Conservation (phyloP, 495 filamentous ascomycete species). For the Hypomontagnella submonticulosa region DNA sequence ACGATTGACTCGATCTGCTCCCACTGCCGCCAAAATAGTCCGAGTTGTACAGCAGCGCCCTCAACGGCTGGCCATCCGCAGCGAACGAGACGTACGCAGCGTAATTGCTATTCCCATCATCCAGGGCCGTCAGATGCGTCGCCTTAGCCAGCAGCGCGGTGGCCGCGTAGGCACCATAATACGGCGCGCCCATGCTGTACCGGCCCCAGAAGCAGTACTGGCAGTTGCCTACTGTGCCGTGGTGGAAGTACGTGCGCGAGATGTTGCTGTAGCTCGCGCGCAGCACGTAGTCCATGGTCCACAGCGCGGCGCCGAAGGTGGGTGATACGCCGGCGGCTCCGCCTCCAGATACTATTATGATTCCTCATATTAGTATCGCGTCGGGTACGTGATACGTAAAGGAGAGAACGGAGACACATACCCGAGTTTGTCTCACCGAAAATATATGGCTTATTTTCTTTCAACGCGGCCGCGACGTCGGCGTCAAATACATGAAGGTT, state of each 20-base stretch:
- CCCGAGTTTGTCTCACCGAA: slow-evolving; percentile 71
- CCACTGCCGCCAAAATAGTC: slow-evolving; percentile 65
- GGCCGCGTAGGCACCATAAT: slow-evolving; percentile 68
- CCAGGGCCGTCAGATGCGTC: slow-evolving; percentile 61
- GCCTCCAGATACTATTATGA: slow-evolving; percentile 54
- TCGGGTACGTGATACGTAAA: background rate
- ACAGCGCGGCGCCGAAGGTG: slow-evolving; percentile 67
- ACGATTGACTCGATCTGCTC: slow-evolving; percentile 57
- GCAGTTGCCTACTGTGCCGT: slow-evolving; percentile 70
- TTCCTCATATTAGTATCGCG: background rate
- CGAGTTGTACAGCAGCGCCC: slow-evolving; percentile 66
- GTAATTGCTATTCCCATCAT: slow-evolving; percentile 59
- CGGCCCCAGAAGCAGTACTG: slow-evolving; percentile 71
- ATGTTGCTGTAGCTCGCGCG: slow-evolving; percentile 58
- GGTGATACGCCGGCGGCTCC: slow-evolving; percentile 64
- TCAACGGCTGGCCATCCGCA: slow-evolving; percentile 50
- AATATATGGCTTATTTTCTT: slow-evolving; percentile 62
- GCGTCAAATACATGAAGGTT: slow-evolving; percentile 61
- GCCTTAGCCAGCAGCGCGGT: slow-evolving; percentile 64
- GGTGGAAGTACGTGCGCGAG: slow-evolving; percentile 68
- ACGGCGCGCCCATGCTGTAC: slow-evolving; percentile 66
- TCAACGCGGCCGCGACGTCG: slow-evolving; percentile 61
- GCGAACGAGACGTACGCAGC: slow-evolving; percentile 66
- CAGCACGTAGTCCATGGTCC: slow-evolving; percentile 70
- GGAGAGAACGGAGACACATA: slow-evolving; percentile 28